Percentiles rank a stretch among this genome's conserved stretches.
Conservation (phyloP, 2,329 filamentous ascomycete species). For the Arthrobotrys iridis region DNA sequence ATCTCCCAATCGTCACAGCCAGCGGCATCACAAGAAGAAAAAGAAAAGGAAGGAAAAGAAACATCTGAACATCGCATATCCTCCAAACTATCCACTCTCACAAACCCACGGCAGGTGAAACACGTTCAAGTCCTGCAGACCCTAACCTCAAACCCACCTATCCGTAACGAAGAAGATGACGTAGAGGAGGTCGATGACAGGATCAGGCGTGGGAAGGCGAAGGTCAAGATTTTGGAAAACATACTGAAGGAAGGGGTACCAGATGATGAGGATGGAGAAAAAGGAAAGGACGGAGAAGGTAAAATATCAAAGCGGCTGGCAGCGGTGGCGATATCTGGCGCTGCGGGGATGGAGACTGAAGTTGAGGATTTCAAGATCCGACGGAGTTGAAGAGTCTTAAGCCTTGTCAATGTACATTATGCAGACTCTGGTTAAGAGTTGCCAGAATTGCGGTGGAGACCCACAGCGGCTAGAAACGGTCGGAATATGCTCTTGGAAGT, state of each 20-base stretch:
- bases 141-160: slow-evolving; percentile 79
- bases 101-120: slow-evolving; percentile 75
- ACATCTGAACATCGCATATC: too few relatives aligned
- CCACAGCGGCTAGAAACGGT: too few relatives aligned
- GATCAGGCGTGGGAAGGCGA: slow-evolving; percentile 81
- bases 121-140: slow-evolving; percentile 80
- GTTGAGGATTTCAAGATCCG: slow-evolving; percentile 44
- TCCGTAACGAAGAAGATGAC: slow-evolving; percentile 84
- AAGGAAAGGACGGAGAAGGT: neutral
- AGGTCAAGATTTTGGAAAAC: slow-evolving; percentile 84
- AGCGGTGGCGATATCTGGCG: neutral
- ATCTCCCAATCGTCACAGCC: slow-evolving; percentile 40
- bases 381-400: neutral
- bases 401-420: too few relatives aligned
- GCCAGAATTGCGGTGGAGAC: too few relatives aligned
- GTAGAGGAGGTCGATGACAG: slow-evolving; percentile 93
- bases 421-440: too few relatives aligned
- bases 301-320: neutral
- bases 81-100: slow-evolving; percentile 58
- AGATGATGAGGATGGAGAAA: slow-evolving; percentile 7
- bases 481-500: too few relatives aligned
- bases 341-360: slow-evolving; percentile 33
- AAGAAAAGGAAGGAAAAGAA: too few relatives aligned
- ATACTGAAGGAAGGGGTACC: slow-evolving; percentile 65
- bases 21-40: too few relatives aligned